Evolutionary conservation across 1,284 basidiomycete species (phyloP), one percentile per base, ranked within the genome.

Genomic region (Ceratobasidium sp.): DNA sequence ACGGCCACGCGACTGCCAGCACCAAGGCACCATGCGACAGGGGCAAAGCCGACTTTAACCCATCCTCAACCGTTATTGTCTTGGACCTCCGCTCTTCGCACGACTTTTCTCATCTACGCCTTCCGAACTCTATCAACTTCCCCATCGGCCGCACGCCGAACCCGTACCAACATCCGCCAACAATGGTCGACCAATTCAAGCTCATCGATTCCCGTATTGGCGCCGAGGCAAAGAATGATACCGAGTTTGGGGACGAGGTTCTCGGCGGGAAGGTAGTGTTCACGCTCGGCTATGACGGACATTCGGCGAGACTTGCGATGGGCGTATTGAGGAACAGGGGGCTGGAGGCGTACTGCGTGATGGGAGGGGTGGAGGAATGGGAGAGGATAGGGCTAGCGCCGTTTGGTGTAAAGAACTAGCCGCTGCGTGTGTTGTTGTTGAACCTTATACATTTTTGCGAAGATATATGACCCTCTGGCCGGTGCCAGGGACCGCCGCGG

Each of bases 101-200:
- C 27, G 62, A 64, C 27, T 64, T 64, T 34, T 22, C 43, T 9
- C 62, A 34, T 27, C n/a, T 51, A 14, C 16, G 11, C 6, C 46
- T 64, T 1, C 62, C 62, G 11, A 48, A 51, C 16, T 49, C 62
- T 7, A 31, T 64, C 29, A 64, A 64, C 62, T 51, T 64, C 22
- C 27, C 43, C 13, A 31, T 64, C 19, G 62, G 62, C 46, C 46
- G 46, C 2, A 64, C 62, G 9, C 62, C 16, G 22, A 64, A 64
- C n/a, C 62, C 62, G 29, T 64, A 64, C 31, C 62, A 49, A 13
- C 62, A 64, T 49, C 62, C 62, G 7, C 62, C 62, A 14, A 64
- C 62, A 16, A 64, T 64, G 62, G 62, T 64, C 46, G 62, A 64
- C 16, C 43, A 27, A 14, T 64, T 64, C 62, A 64, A 64, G 46